phyloP scores from a whole-genome alignment of 306 rosid species.

The Trichosanthes cucumerina region DNA sequence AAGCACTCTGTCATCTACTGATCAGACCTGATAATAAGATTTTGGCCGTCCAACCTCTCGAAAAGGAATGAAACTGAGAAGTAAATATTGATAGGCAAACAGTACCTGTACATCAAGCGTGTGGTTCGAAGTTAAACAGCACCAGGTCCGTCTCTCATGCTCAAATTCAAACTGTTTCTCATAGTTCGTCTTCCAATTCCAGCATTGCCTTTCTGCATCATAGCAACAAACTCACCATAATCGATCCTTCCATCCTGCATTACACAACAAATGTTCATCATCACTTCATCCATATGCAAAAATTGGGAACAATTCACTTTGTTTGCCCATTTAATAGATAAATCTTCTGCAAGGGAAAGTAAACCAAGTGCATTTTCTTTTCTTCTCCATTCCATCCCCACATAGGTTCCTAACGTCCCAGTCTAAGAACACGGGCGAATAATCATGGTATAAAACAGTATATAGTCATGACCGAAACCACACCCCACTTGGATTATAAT shows the following conservation, averaged over 20 bases:
- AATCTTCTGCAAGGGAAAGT: not conserved
- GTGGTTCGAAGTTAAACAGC: not conserved
- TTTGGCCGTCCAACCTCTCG: not conserved
- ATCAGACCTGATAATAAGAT: not conserved
- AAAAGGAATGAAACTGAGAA: not conserved
- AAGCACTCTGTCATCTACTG: not conserved
- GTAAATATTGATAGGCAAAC: not conserved
- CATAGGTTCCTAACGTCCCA: not conserved
- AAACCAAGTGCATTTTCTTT: not conserved
- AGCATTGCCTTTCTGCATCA: slow-evolving; percentile 71
- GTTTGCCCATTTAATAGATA: not conserved
- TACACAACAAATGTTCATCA: not conserved
- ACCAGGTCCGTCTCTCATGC: slow-evolving; percentile 50
- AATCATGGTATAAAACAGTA: not conserved
- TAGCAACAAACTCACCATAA: slow-evolving; percentile 68
- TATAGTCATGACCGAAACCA: not conserved
- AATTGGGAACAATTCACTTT: not conserved
- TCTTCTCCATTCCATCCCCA: not conserved
- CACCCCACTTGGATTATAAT: not conserved
- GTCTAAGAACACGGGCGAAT: not conserved
- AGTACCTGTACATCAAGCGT: slow-evolving; percentile 2
- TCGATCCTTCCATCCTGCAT: slow-evolving; percentile 65
- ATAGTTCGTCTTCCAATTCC: slow-evolving; percentile 71
- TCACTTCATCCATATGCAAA: not conserved
- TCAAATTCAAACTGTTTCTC: slow-evolving; percentile 31